A percentile compares a stretch with the other conserved stretches of the same genome.
Conservation (phyloP, 331 rosid genomes). For the Rosa hybrid region DNA sequence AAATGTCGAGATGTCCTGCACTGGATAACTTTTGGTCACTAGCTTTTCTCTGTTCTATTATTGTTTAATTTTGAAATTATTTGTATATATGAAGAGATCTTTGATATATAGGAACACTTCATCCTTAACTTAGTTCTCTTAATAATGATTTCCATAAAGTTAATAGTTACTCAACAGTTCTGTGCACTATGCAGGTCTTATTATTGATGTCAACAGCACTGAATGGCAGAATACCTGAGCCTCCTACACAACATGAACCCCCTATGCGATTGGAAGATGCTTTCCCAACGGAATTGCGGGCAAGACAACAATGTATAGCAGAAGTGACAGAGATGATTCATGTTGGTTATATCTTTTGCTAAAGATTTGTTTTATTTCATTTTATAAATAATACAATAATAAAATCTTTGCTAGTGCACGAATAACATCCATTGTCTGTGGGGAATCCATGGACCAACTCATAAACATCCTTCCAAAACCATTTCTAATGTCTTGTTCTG, state of each 20-base stretch:
- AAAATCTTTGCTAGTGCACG: not conserved
- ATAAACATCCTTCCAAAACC: not conserved
- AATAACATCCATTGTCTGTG: not conserved
- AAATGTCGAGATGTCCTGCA: not conserved
- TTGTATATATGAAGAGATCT: not conserved
- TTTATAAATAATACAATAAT: not conserved
- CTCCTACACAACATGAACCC: constrained; percentile 34
- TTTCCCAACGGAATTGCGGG: constrained; percentile 64
- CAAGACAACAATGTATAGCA: constrained; percentile 84
- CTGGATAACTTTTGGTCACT: not conserved
- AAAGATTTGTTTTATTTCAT: constrained; percentile 19
- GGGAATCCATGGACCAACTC: not conserved
- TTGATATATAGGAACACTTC: not conserved
- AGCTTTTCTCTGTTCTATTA: not conserved
- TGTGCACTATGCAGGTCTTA: constrained; percentile 64
- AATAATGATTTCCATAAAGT: not conserved
- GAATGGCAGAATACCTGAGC: constrained; percentile 44
- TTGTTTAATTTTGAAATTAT: not conserved
- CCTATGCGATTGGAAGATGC: constrained; percentile 40
- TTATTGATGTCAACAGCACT: constrained; percentile 88
- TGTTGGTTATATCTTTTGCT: constrained; percentile 50
- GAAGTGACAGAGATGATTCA: constrained; percentile 99
- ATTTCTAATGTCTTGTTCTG: not conserved
- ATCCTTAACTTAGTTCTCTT: not conserved
- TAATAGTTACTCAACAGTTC: not conserved